phyloP scores from a whole-genome alignment of 768 basidiomycete genomes.

The Kondoa subrosea region DNA sequence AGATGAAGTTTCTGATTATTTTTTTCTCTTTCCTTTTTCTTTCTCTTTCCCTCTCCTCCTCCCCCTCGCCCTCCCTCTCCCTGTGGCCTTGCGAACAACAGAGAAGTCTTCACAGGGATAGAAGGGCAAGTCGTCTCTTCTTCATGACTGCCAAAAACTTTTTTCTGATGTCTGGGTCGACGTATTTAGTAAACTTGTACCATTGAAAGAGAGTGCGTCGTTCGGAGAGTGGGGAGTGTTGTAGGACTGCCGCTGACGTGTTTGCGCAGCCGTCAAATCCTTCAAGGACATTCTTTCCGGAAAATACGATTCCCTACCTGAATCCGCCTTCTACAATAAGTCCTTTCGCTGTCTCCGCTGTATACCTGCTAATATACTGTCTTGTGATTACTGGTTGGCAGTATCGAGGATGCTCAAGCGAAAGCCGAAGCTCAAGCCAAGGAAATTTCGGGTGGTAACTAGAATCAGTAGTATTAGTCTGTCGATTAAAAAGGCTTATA shows the following conservation, averaged over 20 bases:
- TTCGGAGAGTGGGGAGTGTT: no score
- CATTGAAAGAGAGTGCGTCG: constrained; percentile 95
- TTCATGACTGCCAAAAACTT: neutral
- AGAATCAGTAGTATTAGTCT: neutral
- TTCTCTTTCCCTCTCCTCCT: no score
- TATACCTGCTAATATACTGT: neutral
- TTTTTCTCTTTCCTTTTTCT: no score
- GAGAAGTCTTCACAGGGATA: constrained; percentile 97
- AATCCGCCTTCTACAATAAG: constrained; percentile 79
- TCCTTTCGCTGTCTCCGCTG: neutral
- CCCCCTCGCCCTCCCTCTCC: no score
- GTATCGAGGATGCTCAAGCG: neutral
- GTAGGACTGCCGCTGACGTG: no score
- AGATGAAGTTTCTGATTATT: no score
- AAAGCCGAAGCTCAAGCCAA: neutral
- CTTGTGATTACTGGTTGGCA: neutral
- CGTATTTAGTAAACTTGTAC: constrained; percentile 50
- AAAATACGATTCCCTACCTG: constrained; percentile 70
- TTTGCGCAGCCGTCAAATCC: constrained; percentile 65
- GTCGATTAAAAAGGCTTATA: neutral
- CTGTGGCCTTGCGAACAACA: no score
- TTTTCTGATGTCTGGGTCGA: constrained; percentile 43
- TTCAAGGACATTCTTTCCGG: constrained; percentile 97
- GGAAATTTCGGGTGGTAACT: neutral
- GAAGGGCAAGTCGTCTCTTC: constrained; percentile 43